phyloP scores from a whole-genome alignment of 1,284 basidiomycete species.

The Ustilago cynodontis region DNA sequence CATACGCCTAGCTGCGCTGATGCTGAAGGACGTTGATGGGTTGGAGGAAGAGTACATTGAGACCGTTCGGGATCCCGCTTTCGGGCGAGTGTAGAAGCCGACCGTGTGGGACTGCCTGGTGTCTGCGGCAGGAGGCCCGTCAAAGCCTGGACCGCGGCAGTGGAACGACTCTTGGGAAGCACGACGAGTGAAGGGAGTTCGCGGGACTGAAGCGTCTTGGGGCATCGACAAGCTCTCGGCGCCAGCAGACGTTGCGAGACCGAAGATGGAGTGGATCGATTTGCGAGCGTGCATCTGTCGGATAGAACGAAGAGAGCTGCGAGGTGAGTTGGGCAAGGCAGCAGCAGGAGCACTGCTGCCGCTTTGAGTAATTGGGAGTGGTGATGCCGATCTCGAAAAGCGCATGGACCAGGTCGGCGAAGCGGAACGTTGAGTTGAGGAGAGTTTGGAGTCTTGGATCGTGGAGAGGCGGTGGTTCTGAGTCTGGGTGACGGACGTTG shows the following conservation, averaged over 20 bases:
- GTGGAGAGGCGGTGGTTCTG: background rate
- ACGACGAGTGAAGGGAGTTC: background rate
- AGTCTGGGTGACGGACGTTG: slow-evolving; percentile 3
- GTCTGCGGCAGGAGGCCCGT: slow-evolving; percentile 28
- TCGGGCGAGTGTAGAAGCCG: slow-evolving; percentile 19
- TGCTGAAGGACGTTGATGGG: background rate
- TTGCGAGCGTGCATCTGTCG: slow-evolving; percentile 37
- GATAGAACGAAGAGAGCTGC: slow-evolving; percentile 34
- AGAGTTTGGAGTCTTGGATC: background rate
- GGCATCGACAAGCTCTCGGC: background rate
- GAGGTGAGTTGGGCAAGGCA: background rate
- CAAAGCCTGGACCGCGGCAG: slow-evolving; percentile 32
- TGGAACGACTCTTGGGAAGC: slow-evolving; percentile 37
- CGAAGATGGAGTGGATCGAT: slow-evolving; percentile 25
- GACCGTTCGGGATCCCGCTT: slow-evolving; percentile 8
- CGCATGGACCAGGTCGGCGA: slow-evolving; percentile 18
- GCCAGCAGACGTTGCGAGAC: slow-evolving; percentile 4
- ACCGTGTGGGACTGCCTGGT: background rate
- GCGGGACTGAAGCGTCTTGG: background rate
- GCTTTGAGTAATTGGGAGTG: background rate
- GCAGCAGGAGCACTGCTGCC: slow-evolving; percentile 5
- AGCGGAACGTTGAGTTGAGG: slow-evolving; percentile 12
- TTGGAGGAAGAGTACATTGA: slow-evolving; percentile 14
- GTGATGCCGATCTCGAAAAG: slow-evolving; percentile 15
- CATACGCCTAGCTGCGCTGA: slow-evolving; percentile 21